These are phyloP conservation scores for Solanum sitiens DNA, from an alignment of 257 asterid genomes.

Conservation along the genomic window DNA sequence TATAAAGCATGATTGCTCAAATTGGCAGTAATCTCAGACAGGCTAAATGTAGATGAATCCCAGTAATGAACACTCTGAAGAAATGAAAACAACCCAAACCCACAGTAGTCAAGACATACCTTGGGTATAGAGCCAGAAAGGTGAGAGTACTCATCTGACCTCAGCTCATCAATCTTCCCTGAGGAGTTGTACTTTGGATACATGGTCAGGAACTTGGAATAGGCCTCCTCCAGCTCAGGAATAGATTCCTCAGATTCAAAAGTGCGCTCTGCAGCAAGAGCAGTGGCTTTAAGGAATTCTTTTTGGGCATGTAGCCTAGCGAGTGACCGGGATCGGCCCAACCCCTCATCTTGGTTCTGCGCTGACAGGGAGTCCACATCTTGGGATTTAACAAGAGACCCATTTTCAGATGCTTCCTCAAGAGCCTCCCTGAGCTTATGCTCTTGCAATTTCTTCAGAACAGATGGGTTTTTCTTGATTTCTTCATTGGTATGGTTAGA, in stretches of 20 bases:
- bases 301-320: slow-evolving; percentile 92
- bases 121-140: slow-evolving; percentile 48
- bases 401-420: slow-evolving; percentile 97
- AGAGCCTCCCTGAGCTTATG: slow-evolving; percentile 92
- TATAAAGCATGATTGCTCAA: slow-evolving; percentile 93
- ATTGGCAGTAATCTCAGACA: slow-evolving; percentile 95
- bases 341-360: slow-evolving; percentile 57
- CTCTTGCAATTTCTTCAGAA: slow-evolving; percentile 68
- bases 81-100: slow-evolving; percentile 93
- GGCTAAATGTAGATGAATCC: slow-evolving; percentile 90
- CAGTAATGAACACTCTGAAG: slow-evolving; percentile 89
- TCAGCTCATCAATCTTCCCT: slow-evolving; percentile 81
- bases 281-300: slow-evolving; percentile 86
- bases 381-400: slow-evolving; percentile 75
- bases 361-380: slow-evolving; percentile 58
- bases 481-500: slow-evolving; percentile 57
- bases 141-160: slow-evolving; percentile 81
- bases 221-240: slow-evolving; percentile 61
- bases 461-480: slow-evolving; percentile 52
- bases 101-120: slow-evolving; percentile 97
- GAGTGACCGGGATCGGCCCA: slow-evolving; percentile 83
- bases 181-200: slow-evolving; percentile 81
- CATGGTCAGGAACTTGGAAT: slow-evolving; percentile 78
- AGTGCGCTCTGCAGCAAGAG: slow-evolving; percentile 84
- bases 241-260: slow-evolving; percentile 58